Percentiles rank a stretch among this genome's conserved stretches.
phyloP scores from a whole-genome alignment of 345 rosid genomes.

The Adansonia digitata region DNA sequence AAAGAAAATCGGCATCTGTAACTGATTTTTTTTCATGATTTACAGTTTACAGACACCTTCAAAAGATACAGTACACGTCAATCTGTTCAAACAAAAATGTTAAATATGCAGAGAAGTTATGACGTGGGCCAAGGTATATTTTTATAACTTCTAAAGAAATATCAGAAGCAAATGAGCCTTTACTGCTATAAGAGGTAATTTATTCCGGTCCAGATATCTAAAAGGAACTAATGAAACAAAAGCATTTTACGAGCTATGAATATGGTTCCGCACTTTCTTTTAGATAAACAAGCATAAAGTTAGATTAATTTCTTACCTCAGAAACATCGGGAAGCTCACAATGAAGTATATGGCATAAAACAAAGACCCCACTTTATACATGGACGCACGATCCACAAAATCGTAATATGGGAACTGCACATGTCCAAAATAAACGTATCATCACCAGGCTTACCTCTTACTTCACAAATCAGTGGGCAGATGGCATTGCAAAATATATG shows the following conservation, averaged over 20 bases:
- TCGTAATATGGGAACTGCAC: constrained; percentile 95
- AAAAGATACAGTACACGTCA: no score
- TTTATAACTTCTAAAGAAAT: neutral
- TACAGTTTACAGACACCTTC: neutral
- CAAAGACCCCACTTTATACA: constrained; percentile 93
- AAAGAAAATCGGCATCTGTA: neutral
- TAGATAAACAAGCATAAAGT: neutral
- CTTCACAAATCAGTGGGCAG: neutral
- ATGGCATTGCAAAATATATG: neutral
- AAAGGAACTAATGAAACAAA: neutral
- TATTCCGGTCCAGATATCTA: neutral
- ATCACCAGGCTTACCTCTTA: neutral
- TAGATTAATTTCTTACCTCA: constrained; percentile 54
- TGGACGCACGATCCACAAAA: constrained; percentile 88
- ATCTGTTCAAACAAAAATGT: neutral
- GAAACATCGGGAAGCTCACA: constrained; percentile 98
- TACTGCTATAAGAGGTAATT: neutral
- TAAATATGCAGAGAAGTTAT: neutral
- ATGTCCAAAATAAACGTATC: constrained; percentile 19
- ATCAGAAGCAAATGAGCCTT: neutral
- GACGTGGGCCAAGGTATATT: neutral
- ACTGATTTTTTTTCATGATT: neutral
- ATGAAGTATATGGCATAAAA: constrained; percentile 95
- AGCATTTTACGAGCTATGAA: neutral
- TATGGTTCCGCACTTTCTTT: neutral